phyloP scores from a whole-genome alignment of 129 eudicot genomes.

The Lactuca sativa region DNA sequence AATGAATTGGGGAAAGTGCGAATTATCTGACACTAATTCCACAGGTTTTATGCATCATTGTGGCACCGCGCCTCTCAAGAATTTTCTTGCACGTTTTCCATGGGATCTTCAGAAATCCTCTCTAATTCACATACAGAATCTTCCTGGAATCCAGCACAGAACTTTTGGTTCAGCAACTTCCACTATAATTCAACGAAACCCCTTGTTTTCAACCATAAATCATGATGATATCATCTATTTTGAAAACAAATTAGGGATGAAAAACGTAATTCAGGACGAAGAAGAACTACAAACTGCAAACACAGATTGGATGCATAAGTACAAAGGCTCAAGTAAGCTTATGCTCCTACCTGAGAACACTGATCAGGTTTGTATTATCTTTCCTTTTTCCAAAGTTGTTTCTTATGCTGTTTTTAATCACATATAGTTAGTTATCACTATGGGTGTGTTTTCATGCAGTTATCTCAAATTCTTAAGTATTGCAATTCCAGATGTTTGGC shows the following conservation, averaged over 20 bases:
- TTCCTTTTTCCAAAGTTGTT: slow-evolving; percentile 19
- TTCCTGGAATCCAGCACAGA: slow-evolving; percentile 34
- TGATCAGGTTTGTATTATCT: slow-evolving; percentile 59
- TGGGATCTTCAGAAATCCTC: slow-evolving; percentile 24
- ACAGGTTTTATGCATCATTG: slow-evolving; percentile 34
- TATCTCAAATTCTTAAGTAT: slow-evolving; percentile 78
- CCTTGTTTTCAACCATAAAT: slow-evolving; percentile 58
- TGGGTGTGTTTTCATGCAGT: slow-evolving; percentile 45
- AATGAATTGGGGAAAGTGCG: not conserved
- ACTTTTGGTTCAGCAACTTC: slow-evolving; percentile 53
- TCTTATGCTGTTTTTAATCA: slow-evolving; percentile 3
- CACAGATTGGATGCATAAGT: slow-evolving; percentile 93
- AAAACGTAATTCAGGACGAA: slow-evolving; percentile 78
- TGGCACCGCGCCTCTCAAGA: slow-evolving; percentile 21
- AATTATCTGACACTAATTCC: not conserved
- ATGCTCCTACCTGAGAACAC: slow-evolving; percentile 82
- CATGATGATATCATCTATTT: slow-evolving; percentile 70
- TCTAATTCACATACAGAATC: slow-evolving; percentile 18
- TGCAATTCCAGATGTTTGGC: slow-evolving; percentile 93
- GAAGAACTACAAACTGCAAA: slow-evolving; percentile 71
- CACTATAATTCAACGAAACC: slow-evolving; percentile 43
- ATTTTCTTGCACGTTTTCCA: slow-evolving; percentile 20
- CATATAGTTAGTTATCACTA: slow-evolving; percentile 7
- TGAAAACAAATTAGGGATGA: slow-evolving; percentile 65
- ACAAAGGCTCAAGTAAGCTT: slow-evolving; percentile 89